Conservation (phyloP, 495 filamentous ascomycete species). For the Lasiosphaeria miniovina region DNA sequence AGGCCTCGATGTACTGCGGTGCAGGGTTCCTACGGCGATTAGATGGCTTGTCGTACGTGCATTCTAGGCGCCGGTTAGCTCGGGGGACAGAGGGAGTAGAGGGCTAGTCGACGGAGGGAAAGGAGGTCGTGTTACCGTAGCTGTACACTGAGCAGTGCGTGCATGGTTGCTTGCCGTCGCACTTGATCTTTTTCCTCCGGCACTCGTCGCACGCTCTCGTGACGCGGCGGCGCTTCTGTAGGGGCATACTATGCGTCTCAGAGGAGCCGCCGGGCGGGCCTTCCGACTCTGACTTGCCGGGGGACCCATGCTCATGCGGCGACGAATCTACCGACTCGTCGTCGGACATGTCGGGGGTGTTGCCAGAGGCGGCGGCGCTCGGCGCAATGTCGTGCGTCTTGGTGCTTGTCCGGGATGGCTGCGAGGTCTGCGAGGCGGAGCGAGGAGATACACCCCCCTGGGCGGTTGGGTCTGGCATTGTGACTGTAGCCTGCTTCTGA, state of each 20-base stretch:
- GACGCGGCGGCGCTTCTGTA: constrained; percentile 86
- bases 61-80: constrained; percentile 61
- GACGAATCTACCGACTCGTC: constrained; percentile 34
- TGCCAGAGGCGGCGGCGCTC: constrained; percentile 13
- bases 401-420: constrained; percentile 20
- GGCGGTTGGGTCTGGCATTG: constrained; percentile 19
- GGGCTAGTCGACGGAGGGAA: constrained; percentile 1
- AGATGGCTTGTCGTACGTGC: constrained; percentile 96
- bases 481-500: not conserved
- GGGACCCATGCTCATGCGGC: constrained; percentile 29
- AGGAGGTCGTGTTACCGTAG: constrained; percentile 67
- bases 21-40: constrained; percentile 92
- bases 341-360: constrained; percentile 34
- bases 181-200: constrained; percentile 97
- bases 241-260: constrained; percentile 45
- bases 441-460: constrained; percentile 13
- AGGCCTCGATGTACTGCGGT: constrained; percentile 89
- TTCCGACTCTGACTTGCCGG: constrained; percentile 29
- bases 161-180: constrained; percentile 95
- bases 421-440: constrained; percentile 24
- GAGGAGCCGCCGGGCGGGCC: constrained; percentile 16
- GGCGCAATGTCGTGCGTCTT: constrained; percentile 17
- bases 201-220: constrained; percentile 96
- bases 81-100: constrained; percentile 6
- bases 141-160: constrained; percentile 97